Percentiles rank a stretch among this genome's conserved stretches.
Conservation (phyloP, 2,329 filamentous ascomycete genomes). For the Coleophoma eucalyptorum region DNA sequence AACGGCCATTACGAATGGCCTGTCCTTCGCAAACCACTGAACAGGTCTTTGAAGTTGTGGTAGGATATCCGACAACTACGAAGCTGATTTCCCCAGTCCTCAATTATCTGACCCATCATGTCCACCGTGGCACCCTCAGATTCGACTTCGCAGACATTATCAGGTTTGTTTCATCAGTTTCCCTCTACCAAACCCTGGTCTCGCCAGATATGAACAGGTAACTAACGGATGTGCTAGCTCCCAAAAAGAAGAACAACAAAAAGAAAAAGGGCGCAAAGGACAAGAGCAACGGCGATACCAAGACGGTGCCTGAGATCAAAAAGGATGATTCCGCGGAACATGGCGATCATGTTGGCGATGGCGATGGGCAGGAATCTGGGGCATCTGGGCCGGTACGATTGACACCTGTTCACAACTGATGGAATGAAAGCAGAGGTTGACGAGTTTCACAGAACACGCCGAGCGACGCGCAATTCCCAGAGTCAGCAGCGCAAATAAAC, state of each 20-base stretch:
- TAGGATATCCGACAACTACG: neutral
- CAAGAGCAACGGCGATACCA: conserved; percentile 31
- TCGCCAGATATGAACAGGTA: conserved; percentile 3
- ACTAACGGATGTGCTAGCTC: conserved; percentile 29
- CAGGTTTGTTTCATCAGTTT: conserved; percentile 21
- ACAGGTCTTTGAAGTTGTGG: neutral
- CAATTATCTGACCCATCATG: conserved; percentile 17
- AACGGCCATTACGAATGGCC: neutral
- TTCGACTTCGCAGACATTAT: conserved; percentile 19
- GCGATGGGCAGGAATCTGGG: conserved; percentile 31
- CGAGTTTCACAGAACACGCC: conserved; percentile 21
- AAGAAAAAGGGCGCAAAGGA: conserved; percentile 46
- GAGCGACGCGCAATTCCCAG: conserved; percentile 18
- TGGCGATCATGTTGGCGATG: conserved; percentile 33
- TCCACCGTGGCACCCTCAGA: conserved; percentile 26
- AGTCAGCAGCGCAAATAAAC: conserved; percentile 19
- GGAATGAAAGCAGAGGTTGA: conserved; percentile 17
- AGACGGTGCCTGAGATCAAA: conserved; percentile 23
- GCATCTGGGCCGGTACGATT: conserved; percentile 26
- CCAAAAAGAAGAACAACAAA: conserved; percentile 53
- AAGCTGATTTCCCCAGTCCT: neutral
- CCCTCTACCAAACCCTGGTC: neutral
- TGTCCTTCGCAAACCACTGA: neutral
- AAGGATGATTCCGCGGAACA: conserved; percentile 34
- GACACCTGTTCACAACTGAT: conserved; percentile 26